Evolutionary conservation across 805 yeast genomes (phyloP).

Genomic region (Lachancea waltii): DNA sequence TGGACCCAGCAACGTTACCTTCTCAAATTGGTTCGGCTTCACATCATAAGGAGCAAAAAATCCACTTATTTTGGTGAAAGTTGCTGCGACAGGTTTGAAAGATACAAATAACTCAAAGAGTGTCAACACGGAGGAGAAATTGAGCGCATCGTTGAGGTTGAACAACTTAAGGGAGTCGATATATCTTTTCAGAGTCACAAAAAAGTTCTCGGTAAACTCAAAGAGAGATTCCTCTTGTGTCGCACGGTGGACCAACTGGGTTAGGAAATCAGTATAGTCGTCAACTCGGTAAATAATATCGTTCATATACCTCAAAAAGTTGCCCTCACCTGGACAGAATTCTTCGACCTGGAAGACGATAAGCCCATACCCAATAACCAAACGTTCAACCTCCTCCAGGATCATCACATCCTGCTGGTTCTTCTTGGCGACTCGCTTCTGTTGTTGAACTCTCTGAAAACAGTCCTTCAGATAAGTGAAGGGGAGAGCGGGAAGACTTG

Average conservation of each 20-base stretch:
- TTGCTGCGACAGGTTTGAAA: constrained; percentile 55
- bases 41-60: constrained; percentile 43
- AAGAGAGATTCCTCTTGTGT: constrained; percentile 58
- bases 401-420: constrained; percentile 37
- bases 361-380: constrained; percentile 50
- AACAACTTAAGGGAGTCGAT: constrained; percentile 27
- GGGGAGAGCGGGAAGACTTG: constrained; percentile 16
- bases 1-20: constrained; percentile 67
- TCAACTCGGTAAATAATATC: constrained; percentile 29
- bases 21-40: constrained; percentile 50
- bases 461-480: constrained; percentile 27
- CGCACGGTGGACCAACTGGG: constrained; percentile 51
- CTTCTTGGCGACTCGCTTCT: constrained; percentile 41
- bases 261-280: constrained; percentile 41
- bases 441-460: constrained; percentile 26
- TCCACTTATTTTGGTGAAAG: constrained; percentile 50
- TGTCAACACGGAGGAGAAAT: constrained; percentile 48
- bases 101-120: constrained; percentile 51
- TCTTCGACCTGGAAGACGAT: constrained; percentile 67
- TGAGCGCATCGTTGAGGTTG: constrained; percentile 42
- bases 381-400: constrained; percentile 41
- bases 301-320: constrained; percentile 19
- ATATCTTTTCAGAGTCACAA: constrained; percentile 29
- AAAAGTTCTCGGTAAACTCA: constrained; percentile 51
- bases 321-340: constrained; percentile 22